phyloP scores from a whole-genome alignment of 2,329 filamentous ascomycete genomes.

The Beauveria rudraprayagi region DNA sequence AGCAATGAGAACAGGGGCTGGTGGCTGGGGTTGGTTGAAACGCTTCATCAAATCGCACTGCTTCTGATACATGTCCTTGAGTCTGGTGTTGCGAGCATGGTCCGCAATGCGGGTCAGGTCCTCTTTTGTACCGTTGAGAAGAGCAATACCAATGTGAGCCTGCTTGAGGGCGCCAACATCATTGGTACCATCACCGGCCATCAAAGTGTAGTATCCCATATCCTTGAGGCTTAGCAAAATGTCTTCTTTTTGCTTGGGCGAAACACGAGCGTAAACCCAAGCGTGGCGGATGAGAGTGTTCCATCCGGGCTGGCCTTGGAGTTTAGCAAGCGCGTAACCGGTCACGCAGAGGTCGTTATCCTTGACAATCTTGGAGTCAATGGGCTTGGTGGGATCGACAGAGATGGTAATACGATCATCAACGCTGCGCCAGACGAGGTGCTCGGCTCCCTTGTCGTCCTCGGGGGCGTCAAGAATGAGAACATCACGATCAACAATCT shows the following conservation, averaged over 20 bases:
- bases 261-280: conserved; percentile 98
- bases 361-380: conserved; percentile 73
- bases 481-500: conserved; percentile 93
- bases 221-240: conserved; percentile 95
- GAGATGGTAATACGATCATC: conserved; percentile 82
- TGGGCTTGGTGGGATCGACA: conserved; percentile 72
- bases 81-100: conserved; percentile 87
- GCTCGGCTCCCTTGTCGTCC: conserved; percentile 70
- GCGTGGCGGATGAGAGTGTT: conserved; percentile 73
- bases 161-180: conserved; percentile 97
- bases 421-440: conserved; percentile 87
- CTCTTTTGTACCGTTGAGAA: conserved; percentile 88
- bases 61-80: conserved; percentile 99
- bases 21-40: conserved; percentile 91
- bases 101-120: conserved; percentile 88
- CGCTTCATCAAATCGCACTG: conserved; percentile 84
- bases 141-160: conserved; percentile 90
- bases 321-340: conserved; percentile 85
- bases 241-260: conserved; percentile 97
- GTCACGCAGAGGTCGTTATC: conserved; percentile 92
- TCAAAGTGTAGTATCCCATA: conserved; percentile 93
- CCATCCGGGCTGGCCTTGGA: conserved; percentile 72
- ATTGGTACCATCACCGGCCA: conserved; percentile 98
- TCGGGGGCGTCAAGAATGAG: conserved; percentile 94
- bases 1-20: conserved; percentile 83